Conservation (phyloP, 371 early-diverging fungal species). For the Conidiobolus incongruus region DNA sequence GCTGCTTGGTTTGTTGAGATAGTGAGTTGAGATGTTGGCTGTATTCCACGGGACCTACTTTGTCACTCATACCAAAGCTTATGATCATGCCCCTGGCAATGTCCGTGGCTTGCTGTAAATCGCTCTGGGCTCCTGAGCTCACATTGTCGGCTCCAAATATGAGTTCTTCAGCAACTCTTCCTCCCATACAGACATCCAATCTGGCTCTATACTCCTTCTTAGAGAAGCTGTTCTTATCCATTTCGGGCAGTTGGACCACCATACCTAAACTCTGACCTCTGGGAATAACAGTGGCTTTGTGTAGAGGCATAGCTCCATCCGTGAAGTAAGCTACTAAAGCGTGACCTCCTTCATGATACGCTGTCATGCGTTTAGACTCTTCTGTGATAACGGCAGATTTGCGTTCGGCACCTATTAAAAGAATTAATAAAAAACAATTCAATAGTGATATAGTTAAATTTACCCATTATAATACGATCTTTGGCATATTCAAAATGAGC, state of each 20-base stretch:
- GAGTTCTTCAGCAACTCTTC: slow-evolving; percentile 87
- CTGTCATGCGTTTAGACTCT: slow-evolving; percentile 65
- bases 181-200: slow-evolving; percentile 94
- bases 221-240: slow-evolving; percentile 70
- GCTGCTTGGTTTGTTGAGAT: slow-evolving; percentile 41
- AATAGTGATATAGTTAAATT: too few species aligned
- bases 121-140: slow-evolving; percentile 81
- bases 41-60: slow-evolving; percentile 23
- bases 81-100: slow-evolving; percentile 86
- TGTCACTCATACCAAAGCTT: slow-evolving; percentile 84
- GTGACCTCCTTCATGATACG: slow-evolving; percentile 97
- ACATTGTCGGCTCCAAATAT: slow-evolving; percentile 84
- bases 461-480: slow-evolving; percentile 92
- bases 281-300: slow-evolving; percentile 97
- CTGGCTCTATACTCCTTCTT: slow-evolving; percentile 65
- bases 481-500: slow-evolving; percentile 87
- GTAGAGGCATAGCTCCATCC: slow-evolving; percentile 84
- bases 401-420: slow-evolving; percentile 44
- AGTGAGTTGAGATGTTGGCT: slow-evolving; percentile 35
- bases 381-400: slow-evolving; percentile 77
- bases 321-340: slow-evolving; percentile 88
- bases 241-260: slow-evolving; percentile 85
- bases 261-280: slow-evolving; percentile 81
- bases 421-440: neutral
- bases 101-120: slow-evolving; percentile 75